Evolutionary conservation across 768 basidiomycete species (phyloP).

Genomic region (Brasilioporus rufonigricans): DNA sequence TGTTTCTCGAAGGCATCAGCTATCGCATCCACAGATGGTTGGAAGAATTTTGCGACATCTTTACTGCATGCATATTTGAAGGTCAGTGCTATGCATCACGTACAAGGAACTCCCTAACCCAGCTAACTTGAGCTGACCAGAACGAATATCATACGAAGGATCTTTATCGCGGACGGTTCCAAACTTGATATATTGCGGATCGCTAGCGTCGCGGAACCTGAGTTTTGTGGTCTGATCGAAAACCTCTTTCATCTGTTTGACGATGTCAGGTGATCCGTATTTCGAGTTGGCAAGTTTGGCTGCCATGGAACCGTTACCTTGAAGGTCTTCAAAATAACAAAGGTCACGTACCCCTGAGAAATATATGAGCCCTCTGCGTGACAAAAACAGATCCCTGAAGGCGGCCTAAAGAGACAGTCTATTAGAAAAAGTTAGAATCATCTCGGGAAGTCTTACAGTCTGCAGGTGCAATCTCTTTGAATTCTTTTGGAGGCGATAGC

Average conservation of each 20-base stretch:
- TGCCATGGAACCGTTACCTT: neutral
- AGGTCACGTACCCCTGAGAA: conserved; percentile 24
- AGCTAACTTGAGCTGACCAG: conserved; percentile 35
- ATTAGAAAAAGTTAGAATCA: neutral
- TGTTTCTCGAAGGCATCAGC: conserved; percentile 33
- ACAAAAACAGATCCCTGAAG: conserved; percentile 39
- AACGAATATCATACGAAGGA: conserved; percentile 29
- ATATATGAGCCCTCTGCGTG: conserved; percentile 25
- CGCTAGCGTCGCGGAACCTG: conserved; percentile 36
- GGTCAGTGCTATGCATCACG: neutral
- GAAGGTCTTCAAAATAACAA: neutral
- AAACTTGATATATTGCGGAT: conserved; percentile 39
- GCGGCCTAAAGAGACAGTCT: conserved; percentile 23
- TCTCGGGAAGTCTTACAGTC: conserved; percentile 21
- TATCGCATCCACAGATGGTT: conserved; percentile 38
- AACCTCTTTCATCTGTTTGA: conserved; percentile 28
- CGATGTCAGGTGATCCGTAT: conserved; percentile 26
- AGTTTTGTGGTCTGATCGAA: conserved; percentile 38
- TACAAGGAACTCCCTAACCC: conserved; percentile 27
- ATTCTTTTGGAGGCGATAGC: conserved; percentile 15
- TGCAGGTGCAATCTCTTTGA: conserved; percentile 35
- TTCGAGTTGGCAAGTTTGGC: conserved; percentile 26
- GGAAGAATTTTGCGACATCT: conserved; percentile 40
- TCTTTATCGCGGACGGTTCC: conserved; percentile 38
- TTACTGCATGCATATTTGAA: conserved; percentile 21